Base-by-base conservation (phyloP, 2,329 filamentous ascomycete genomes). In the Alternaria consortialis region DNA sequence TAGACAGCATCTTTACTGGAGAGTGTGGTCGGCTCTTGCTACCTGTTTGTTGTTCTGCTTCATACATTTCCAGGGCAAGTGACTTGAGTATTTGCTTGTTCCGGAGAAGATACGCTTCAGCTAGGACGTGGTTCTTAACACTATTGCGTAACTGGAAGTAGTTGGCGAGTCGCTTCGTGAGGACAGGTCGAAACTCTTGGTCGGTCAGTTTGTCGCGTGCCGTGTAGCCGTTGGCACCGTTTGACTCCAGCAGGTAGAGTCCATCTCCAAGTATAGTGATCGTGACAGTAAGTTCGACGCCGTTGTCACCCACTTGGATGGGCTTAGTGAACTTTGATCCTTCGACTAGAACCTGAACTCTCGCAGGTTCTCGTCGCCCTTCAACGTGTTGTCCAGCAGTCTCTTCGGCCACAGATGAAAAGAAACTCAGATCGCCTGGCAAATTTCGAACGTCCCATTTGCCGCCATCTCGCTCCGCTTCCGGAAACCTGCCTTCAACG, bases 1-100 rank as follows among this genome's bases (percentile, higher is more conserved):
- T 97, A 0, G 94, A 96, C 15, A 98, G 83, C 72, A 97, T 85
- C 77, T 97, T 98, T 48, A 96, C 92, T 0, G 94, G 94, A 1
- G 94, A 97, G n/a, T 90, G 87, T 5, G 89, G 88, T 9, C 94
- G 85, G 73, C 92, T 91, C 0, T 88, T 89, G n/a, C 67, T 67
- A 27, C 80, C 78, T 40, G 70, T 68, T 20, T 69, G 70, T 7
- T 74, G 75, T 87, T 91, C 71, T 89, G 62, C 87, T 0, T 86
- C 84, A 40, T 89, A 86, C 32, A 87, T 82, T 20, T 87, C 83
- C 40, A 91, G 83, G 47, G 85, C 86, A 25, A 97, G 81, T 4
- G 88, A 88, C 34, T 90, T 89, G 29, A 97, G 83, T 2, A 92
- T 87, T 63, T 93, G 93, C 46, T 89, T 88, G 73, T 97, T 91